phyloP scores from a whole-genome alignment of 805 yeast genomes.

The Wickerhamiella hasegawae region DNA sequence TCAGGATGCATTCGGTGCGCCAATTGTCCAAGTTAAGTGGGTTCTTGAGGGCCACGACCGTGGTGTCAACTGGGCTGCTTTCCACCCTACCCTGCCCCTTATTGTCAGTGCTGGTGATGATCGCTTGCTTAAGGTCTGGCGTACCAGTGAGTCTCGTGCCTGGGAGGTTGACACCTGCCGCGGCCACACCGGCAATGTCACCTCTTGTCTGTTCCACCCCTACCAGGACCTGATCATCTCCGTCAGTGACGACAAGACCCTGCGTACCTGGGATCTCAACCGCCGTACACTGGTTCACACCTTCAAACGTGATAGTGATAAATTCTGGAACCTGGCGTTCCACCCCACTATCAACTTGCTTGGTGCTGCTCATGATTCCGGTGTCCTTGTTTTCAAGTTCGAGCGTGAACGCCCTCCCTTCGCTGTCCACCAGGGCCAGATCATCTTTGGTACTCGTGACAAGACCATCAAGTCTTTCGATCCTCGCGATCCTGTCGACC shows the following conservation, averaged over 20 bases:
- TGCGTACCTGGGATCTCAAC: constrained; percentile 93
- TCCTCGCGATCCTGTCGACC: constrained; percentile 38
- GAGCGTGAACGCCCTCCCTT: constrained; percentile 97
- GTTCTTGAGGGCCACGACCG: constrained; percentile 96
- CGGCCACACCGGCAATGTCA: constrained; percentile 90
- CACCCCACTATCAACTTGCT: constrained; percentile 86
- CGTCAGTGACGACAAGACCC: constrained; percentile 89
- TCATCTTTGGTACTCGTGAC: constrained; percentile 65
- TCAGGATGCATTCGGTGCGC: constrained; percentile 75
- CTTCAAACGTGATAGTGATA: constrained; percentile 82
- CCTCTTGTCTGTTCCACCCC: constrained; percentile 83
- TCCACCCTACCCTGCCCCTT: constrained; percentile 91
- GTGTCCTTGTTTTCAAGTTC: constrained; percentile 93
- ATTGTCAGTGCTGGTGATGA: constrained; percentile 96
- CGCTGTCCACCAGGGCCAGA: constrained; percentile 40
- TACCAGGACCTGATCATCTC: constrained; percentile 82
- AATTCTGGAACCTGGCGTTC: constrained; percentile 83
- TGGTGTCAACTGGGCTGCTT: constrained; percentile 97
- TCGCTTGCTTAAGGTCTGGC: constrained; percentile 87
- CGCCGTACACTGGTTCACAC: constrained; percentile 86
- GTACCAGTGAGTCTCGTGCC: constrained; percentile 94
- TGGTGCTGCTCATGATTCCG: constrained; percentile 94
- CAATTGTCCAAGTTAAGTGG: constrained; percentile 80
- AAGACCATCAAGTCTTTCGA: constrained; percentile 76
- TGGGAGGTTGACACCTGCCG: constrained; percentile 99